Percentiles rank a stretch among this genome's conserved stretches.
phyloP scores from a whole-genome alignment of 176 grass and related monocot species.

The Carex parvula region DNA sequence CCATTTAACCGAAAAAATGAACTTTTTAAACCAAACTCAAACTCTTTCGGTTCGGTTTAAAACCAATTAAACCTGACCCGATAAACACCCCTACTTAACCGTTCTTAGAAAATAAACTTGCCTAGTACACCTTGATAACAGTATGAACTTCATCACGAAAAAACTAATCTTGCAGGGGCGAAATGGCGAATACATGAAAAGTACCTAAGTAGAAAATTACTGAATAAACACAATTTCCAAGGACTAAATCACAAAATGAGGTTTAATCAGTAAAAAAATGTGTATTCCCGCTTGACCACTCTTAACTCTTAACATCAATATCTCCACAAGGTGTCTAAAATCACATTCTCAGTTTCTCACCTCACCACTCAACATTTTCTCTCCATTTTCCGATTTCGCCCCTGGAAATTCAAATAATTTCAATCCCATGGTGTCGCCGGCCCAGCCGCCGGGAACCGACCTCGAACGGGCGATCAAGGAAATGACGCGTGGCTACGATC shows the following conservation, averaged over 20 bases:
- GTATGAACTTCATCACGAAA: neutral
- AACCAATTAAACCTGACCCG: too few relatives aligned
- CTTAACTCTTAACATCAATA: neutral
- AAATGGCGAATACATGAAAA: neutral
- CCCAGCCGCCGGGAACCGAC: neutral
- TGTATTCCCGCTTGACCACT: neutral
- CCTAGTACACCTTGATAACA: too few relatives aligned
- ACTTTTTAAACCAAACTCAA: too few relatives aligned
- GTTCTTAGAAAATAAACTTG: too few relatives aligned
- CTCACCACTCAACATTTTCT: neutral
- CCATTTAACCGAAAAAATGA: too few relatives aligned
- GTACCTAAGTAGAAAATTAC: neutral
- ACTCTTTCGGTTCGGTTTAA: too few relatives aligned
- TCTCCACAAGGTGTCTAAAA: neutral
- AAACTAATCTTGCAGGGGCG: neutral
- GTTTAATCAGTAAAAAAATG: slow-evolving; percentile 14
- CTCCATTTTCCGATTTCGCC: neutral
- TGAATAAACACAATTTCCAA: neutral
- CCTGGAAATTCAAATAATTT: slow-evolving; percentile 8
- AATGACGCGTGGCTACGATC: slow-evolving; percentile 11
- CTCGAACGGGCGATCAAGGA: slow-evolving; percentile 22
- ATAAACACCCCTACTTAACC: too few relatives aligned
- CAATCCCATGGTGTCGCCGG: slow-evolving; percentile 4
- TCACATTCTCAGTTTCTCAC: neutral
- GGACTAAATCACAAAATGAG: neutral